Conservation (phyloP, 495 filamentous ascomycete species). For the Sabuloglossum arenarium region DNA sequence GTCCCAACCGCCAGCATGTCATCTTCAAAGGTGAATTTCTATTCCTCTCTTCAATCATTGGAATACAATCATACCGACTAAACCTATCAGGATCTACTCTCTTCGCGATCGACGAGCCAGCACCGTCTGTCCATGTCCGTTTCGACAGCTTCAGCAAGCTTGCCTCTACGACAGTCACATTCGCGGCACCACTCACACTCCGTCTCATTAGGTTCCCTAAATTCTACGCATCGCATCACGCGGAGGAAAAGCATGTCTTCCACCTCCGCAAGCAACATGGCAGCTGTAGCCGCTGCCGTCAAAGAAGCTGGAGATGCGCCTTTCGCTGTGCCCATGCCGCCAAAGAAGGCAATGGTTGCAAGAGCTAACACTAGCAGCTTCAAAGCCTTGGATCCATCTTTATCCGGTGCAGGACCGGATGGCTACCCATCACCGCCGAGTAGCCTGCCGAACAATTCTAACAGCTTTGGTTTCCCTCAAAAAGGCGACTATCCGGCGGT, state of each 20-base stretch:
- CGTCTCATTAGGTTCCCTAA: conserved; percentile 57
- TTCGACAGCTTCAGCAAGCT: conserved; percentile 14
- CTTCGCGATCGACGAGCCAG: conserved; percentile 12
- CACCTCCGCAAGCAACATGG: conserved; percentile 49
- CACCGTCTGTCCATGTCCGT: conserved; percentile 18
- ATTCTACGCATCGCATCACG: conserved; percentile 64
- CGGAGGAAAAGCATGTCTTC: conserved; percentile 86
- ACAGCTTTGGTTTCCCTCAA: conserved; percentile 7
- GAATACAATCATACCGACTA: not conserved
- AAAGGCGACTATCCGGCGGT: not conserved
- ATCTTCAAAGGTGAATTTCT: conserved; percentile 1
- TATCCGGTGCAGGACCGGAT: conserved; percentile 3
- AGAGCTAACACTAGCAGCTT: conserved; percentile 12
- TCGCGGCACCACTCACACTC: conserved; percentile 69
- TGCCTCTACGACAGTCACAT: conserved; percentile 26
- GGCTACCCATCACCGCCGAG: conserved; percentile 14
- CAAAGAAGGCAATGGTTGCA: not conserved
- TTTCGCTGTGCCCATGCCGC: not conserved
- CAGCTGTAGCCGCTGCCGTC: conserved; percentile 52
- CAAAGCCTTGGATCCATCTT: conserved; percentile 9
- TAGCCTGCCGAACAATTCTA: conserved; percentile 17
- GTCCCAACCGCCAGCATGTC: not conserved
- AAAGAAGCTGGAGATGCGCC: conserved; percentile 33
- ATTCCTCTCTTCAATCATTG: not conserved
- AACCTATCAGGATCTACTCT: not conserved